Percentiles rank a stretch among this genome's conserved stretches.
Evolutionary conservation across 352 stramenopile species (phyloP).

Genomic region (Phytopythium delawarense): DNA sequence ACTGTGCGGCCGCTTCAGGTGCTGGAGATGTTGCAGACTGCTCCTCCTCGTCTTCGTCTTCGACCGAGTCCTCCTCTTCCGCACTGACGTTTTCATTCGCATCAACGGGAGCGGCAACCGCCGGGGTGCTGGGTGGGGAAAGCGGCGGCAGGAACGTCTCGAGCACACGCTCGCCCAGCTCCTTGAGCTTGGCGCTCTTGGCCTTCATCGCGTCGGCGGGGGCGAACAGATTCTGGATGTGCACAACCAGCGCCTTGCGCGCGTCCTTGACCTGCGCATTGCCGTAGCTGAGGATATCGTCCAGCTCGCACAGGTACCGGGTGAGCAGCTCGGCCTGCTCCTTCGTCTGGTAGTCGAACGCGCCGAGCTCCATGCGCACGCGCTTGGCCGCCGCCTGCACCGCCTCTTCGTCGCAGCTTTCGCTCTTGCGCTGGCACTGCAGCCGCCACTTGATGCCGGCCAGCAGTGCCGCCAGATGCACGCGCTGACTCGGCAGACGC

Average conservation of each 20-base stretch:
- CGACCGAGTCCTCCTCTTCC: slow-evolving; percentile 1
- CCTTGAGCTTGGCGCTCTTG: slow-evolving; percentile 36
- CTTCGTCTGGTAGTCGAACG: slow-evolving; percentile 56
- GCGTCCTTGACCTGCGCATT: slow-evolving; percentile 40
- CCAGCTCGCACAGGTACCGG: slow-evolving; percentile 43
- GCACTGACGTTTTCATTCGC: slow-evolving; percentile 1
- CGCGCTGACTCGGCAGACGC: slow-evolving; percentile 31
- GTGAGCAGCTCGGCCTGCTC: slow-evolving; percentile 63
- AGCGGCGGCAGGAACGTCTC: slow-evolving; percentile 6
- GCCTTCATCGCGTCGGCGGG: slow-evolving; percentile 41
- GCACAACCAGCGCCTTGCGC: slow-evolving; percentile 49
- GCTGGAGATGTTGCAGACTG: background rate
- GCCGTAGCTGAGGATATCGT: slow-evolving; percentile 60
- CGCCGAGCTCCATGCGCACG: slow-evolving; percentile 42
- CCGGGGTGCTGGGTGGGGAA: background rate
- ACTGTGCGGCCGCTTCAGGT: background rate
- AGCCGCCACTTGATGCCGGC: slow-evolving; percentile 45
- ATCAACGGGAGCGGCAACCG: slow-evolving; percentile 4
- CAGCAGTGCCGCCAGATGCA: slow-evolving; percentile 26
- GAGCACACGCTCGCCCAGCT: slow-evolving; percentile 33
- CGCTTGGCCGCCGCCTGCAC: slow-evolving; percentile 26
- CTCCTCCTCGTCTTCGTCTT: slow-evolving; percentile 14
- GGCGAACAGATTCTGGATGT: slow-evolving; percentile 41
- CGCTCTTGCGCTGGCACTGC: slow-evolving; percentile 10
- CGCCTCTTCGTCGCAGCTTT: slow-evolving; percentile 8